Base-by-base conservation (phyloP, 257 asterid genomes). In the Anisodus tanguticus region DNA sequence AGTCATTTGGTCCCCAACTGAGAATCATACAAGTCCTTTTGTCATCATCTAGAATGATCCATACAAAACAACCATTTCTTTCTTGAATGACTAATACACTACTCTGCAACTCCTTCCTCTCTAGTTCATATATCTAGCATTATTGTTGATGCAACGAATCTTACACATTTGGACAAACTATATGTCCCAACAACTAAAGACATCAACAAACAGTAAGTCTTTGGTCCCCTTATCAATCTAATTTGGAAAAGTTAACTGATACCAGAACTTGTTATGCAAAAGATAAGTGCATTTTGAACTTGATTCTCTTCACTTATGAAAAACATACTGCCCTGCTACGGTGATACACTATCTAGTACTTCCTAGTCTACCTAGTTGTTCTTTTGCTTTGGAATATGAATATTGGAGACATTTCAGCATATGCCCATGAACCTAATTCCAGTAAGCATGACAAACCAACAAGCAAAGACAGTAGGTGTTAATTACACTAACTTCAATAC, bases 181-280 rank as follows among this genome's bases (percentile, higher is more conserved):
- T 60, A 15, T 79, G 57, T 31, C 17, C 84, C 85, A 88, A 89
- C 86, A 19, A 71, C 53, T 49, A 88, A 88, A 87, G 83, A 91
- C 88, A 85, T 79, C 92, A 82, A 63, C 67, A 81, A 74, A 63
- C 71, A 86, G 85, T 88, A 80, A 76, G 93, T 94, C 89, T 88
- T 88, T 87, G 94, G 91, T 87, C 95, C 94, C 91, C 87, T 67
- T 60, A 1, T 39, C 81, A 31, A 31, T 31, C 11, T 53, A 45
- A 80, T 69, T 84, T 89, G 84, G 85, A 49, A 16, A n/a, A 39
- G 26, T 43, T 63, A 58, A 71, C 72, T 74, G 69, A 37, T 76
- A 41, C 83, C 80, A 89, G 72, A n/a, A 83, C 77, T 81, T 86
- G 63, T 45, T 85, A 9, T 45, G 41, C 83, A 78, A 83, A 77